Percentiles rank a stretch among this genome's conserved stretches.
These are phyloP conservation scores for Entomortierella chlamydospora DNA, from an alignment of 192 early-diverging fungal species.

Conservation along the genomic window DNA sequence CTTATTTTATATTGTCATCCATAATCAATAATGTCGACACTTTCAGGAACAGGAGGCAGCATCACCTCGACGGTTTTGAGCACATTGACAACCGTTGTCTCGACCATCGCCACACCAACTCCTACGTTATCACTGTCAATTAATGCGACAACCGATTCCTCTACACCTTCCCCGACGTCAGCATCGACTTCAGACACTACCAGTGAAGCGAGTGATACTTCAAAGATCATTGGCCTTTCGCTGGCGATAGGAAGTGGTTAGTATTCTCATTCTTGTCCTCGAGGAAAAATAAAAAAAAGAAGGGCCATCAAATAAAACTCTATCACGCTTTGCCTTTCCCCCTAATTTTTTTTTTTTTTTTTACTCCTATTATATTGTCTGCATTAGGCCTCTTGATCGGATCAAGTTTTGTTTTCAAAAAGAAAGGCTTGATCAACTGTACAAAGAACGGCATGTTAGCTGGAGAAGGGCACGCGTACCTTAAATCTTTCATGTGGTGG, in stretches of 20 bases:
- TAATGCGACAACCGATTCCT: neutral
- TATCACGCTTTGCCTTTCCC: neutral
- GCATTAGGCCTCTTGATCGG: constrained; percentile 77
- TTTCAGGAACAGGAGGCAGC: neutral
- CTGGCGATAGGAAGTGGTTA: constrained; percentile 77
- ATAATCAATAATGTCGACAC: constrained; percentile 18
- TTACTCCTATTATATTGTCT: neutral
- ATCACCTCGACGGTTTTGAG: neutral
- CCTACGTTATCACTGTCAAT: neutral
- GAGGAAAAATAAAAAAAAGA: constrained; percentile 8
- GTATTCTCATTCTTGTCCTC: neutral
- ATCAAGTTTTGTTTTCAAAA: constrained; percentile 94
- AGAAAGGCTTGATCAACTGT: constrained; percentile 90
- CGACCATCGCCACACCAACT: neutral
- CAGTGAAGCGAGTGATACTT: constrained; percentile 4
- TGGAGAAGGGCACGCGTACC: constrained; percentile 63
- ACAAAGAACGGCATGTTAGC: constrained; percentile 63
- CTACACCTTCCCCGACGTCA: neutral
- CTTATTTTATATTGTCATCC: neutral
- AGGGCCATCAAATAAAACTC: too few species aligned
- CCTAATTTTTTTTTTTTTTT: constrained; percentile 9
- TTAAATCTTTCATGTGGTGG: constrained; percentile 67
- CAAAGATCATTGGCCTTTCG: constrained; percentile 83
- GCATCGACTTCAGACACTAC: neutral
- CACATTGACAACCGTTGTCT: neutral